Evolutionary conservation across 345 rosid genomes (phyloP), one percentile per base, ranked within the genome.

Genomic region (Acer yangbiense): DNA sequence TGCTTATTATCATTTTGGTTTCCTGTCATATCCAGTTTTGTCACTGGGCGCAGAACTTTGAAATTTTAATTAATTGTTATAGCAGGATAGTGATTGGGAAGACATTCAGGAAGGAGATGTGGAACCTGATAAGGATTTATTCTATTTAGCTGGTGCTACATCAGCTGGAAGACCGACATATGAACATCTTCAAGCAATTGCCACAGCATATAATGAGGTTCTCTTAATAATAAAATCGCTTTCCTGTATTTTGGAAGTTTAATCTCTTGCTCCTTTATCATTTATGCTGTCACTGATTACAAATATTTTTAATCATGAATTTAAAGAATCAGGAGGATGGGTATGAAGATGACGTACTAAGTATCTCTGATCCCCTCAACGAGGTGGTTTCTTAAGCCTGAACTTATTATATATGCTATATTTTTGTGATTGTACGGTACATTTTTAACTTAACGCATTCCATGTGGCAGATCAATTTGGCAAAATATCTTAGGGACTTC

Each of bases 81-180:
- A 62, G 75, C 88, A 88, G 91, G 95, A 88, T 78, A 87, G 89
- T n/a, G 97, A 91, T 78, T 95, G 97, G 98, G 98, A 93, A 86
- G 98, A 95, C 81, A 83, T 87, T 79, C 82, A 86, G 71, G 92
- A 83, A 76, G 91, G 74, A 70, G 90, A 82, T 9, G 78, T n/a
- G 60, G 93, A 87, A 78, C 77, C 83, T 64, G 91, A 85, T 63
- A 79, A 82, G 58, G 85, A 83, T 76, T 50, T 92, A 81, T 74
- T 90, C 46, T 80, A 68, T 72, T 83, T 95, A 14, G 71, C 87
- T 68, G 85, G 81, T 81, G 85, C 87, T 64, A 9, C 86, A 69
- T 79, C 91, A 55, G 76, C 78, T 1, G 86, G 89, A 75, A 88
- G 87, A 75, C 89, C 97, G 55, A 85, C 90, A 66, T 82, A 88